A percentile compares a stretch with the other conserved stretches of the same genome.
Evolutionary conservation across 2,329 filamentous ascomycete genomes (phyloP).

Genomic region (Xylaria multiplex): DNA sequence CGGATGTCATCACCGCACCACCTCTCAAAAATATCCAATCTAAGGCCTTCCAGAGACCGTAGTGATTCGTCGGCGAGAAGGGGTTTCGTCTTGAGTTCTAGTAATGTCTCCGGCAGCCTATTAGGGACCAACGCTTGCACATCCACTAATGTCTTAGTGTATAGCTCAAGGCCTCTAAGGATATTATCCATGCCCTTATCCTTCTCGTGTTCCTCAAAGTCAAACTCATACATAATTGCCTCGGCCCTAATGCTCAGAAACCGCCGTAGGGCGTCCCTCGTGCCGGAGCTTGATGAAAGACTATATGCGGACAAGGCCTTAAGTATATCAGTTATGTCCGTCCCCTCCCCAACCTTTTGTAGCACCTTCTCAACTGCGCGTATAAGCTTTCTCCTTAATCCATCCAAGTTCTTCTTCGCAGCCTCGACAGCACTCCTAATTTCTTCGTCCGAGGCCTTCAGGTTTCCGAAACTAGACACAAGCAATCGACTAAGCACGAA

Average conservation of each 20-base stretch:
- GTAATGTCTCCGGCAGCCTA: conserved; percentile 75
- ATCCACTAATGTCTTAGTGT: conserved; percentile 79
- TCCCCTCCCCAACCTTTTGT: conserved; percentile 66
- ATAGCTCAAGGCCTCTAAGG: conserved; percentile 74
- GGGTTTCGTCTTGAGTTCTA: conserved; percentile 73
- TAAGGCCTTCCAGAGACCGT: conserved; percentile 72
- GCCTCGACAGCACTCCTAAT: conserved; percentile 61
- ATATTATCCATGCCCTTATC: conserved; percentile 60
- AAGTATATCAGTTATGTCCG: conserved; percentile 65
- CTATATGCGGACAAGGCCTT: conserved; percentile 85
- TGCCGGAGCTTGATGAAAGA: conserved; percentile 80
- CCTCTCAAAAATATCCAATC: conserved; percentile 78
- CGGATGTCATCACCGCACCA: conserved; percentile 87
- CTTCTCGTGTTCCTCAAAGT: conserved; percentile 56
- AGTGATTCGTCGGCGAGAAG: conserved; percentile 78
- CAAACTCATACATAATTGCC: conserved; percentile 72
- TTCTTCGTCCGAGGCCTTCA: conserved; percentile 47
- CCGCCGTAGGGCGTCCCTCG: conserved; percentile 80
- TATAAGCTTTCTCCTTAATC: conserved; percentile 70
- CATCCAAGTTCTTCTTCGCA: conserved; percentile 70
- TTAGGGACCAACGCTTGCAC: conserved; percentile 80
- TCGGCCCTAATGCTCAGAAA: conserved; percentile 79
- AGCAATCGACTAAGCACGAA: conserved; percentile 80
- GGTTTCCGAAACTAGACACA: conserved; percentile 74
- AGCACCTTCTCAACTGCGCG: conserved; percentile 76